These are phyloP conservation scores for Pythium rhizo-oryzae DNA, from an alignment of 352 stramenopile species.

Conservation along the genomic window DNA sequence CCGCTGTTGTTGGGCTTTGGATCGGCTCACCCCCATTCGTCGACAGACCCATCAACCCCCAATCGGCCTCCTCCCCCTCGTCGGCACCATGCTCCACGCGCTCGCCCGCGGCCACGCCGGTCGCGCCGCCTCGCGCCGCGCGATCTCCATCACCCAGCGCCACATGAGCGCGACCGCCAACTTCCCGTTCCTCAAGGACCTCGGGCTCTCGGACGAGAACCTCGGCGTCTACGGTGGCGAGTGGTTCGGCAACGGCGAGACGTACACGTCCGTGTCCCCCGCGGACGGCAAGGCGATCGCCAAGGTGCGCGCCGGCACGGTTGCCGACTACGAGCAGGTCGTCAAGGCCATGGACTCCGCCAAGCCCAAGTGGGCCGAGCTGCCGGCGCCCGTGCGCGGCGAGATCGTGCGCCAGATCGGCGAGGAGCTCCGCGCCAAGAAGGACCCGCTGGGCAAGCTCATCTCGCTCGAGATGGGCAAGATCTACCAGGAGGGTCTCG, in stretches of 20 bases:
- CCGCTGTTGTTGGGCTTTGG: neutral
- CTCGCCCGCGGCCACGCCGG: slow-evolving; percentile 17
- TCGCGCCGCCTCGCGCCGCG: slow-evolving; percentile 22
- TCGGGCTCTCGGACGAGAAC: slow-evolving; percentile 85
- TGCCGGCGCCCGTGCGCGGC: slow-evolving; percentile 85
- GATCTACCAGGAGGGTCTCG: slow-evolving; percentile 91
- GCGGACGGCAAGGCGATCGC: slow-evolving; percentile 84
- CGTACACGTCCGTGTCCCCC: slow-evolving; percentile 86
- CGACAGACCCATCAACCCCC: slow-evolving; percentile 16
- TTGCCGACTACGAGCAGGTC: slow-evolving; percentile 84
- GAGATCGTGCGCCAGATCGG: slow-evolving; percentile 94
- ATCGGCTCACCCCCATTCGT: slow-evolving; percentile 27
- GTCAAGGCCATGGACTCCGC: slow-evolving; percentile 81
- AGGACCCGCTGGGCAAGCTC: slow-evolving; percentile 88
- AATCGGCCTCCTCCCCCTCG: neutral
- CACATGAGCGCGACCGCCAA: slow-evolving; percentile 48
- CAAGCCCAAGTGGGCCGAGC: slow-evolving; percentile 84
- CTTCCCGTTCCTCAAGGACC: slow-evolving; percentile 80
- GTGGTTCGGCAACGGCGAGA: slow-evolving; percentile 84
- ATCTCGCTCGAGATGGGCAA: slow-evolving; percentile 95
- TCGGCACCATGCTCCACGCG: slow-evolving; percentile 20
- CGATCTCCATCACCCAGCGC: slow-evolving; percentile 9
- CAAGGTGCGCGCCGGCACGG: slow-evolving; percentile 78
- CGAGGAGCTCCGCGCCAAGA: slow-evolving; percentile 88
- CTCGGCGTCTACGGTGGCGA: slow-evolving; percentile 84